Percentiles rank a stretch among this genome's conserved stretches.
phyloP scores from a whole-genome alignment of 179 eudicot genomes.

The Sideroxylon spinosum region DNA sequence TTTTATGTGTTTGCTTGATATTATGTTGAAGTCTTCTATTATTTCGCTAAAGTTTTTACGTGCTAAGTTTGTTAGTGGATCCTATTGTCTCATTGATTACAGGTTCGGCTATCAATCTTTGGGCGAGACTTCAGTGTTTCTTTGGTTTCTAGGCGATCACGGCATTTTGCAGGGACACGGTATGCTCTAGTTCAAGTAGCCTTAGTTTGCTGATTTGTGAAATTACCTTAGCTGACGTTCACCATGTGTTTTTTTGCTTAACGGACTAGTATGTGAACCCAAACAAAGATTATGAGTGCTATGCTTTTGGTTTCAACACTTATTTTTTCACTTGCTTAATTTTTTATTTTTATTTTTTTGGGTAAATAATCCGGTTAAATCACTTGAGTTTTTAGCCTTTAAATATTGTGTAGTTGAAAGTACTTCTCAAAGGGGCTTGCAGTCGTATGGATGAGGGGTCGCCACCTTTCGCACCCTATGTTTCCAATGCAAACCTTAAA shows the following conservation, averaged over 20 bases:
- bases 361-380: not conserved
- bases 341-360: not conserved
- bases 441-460: too few relatives aligned
- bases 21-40: conserved; percentile 2
- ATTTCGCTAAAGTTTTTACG: not conserved
- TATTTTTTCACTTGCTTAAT: not conserved
- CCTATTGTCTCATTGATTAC: conserved; percentile 15
- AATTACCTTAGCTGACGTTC: not conserved
- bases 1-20: not conserved
- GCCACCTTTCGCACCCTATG: too few relatives aligned
- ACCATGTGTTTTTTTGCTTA: not conserved
- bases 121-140: conserved; percentile 92
- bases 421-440: too few relatives aligned
- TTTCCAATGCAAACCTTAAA: too few relatives aligned
- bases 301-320: not conserved
- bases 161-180: conserved; percentile 99
- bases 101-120: conserved; percentile 80
- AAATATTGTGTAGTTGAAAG: too few relatives aligned
- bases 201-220: not conserved
- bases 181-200: conserved; percentile 24
- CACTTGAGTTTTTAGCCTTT: too few relatives aligned
- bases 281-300: not conserved
- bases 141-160: conserved; percentile 84
- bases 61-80: not conserved
- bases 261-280: not conserved